Percentiles rank a stretch among this genome's conserved stretches.
These are phyloP conservation scores for Calendula officinalis DNA, from an alignment of 129 eudicot genomes.

Conservation along the genomic window DNA sequence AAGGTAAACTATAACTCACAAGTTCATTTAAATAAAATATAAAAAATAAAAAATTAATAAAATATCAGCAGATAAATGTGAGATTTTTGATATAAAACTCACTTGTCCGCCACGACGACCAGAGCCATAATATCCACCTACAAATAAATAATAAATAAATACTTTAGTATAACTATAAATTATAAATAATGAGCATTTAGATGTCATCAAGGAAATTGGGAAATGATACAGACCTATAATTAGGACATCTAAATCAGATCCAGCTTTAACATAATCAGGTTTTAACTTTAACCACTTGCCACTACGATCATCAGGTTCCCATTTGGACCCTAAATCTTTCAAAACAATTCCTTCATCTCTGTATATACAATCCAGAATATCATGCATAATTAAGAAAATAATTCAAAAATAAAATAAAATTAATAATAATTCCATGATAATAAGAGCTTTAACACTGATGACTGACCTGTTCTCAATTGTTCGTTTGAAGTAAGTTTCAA, in stretches of 20 bases:
- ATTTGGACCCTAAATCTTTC: conserved; percentile 86
- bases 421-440: neutral
- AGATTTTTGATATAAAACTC: conserved; percentile 15
- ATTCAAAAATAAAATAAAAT: neutral
- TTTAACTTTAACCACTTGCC: conserved; percentile 95
- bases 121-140: conserved; percentile 99
- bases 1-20: conserved; percentile 1
- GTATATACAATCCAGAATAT: conserved; percentile 6
- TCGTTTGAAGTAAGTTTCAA: conserved; percentile 83
- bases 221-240: conserved; percentile 59
- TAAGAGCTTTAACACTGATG: conserved; percentile 13
- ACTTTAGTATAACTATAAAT: neutral
- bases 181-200: neutral
- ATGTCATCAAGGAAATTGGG: conserved; percentile 7
- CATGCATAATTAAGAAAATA: conserved; percentile 9
- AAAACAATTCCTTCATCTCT: conserved; percentile 96
- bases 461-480: conserved; percentile 89
- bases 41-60: neutral
- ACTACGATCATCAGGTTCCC: conserved; percentile 99
- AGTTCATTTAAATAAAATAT: neutral
- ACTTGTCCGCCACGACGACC: conserved; percentile 99
- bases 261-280: conserved; percentile 89
- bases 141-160: conserved; percentile 17
- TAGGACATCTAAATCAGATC: conserved; percentile 94
- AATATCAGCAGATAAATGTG: conserved; percentile 6